Evolutionary conservation across 768 basidiomycete species (phyloP).

Genomic region (Suillus cothurnatus): DNA sequence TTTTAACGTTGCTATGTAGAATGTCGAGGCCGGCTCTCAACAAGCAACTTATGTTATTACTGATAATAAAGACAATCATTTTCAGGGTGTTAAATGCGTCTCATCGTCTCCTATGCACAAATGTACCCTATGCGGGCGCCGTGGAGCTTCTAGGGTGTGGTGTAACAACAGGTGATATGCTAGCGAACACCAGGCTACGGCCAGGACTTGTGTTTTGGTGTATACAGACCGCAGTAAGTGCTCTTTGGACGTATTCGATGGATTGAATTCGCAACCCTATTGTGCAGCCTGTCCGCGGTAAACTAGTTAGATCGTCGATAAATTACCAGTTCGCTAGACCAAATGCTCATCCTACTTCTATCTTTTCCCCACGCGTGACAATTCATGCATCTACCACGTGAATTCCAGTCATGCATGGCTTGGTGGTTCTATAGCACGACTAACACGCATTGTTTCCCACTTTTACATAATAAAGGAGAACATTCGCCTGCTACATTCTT

Average conservation of each 20-base stretch:
- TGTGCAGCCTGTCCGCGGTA: constrained; percentile 24
- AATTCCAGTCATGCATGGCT: constrained; percentile 29
- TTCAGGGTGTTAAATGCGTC: constrained; percentile 8
- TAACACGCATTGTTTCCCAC: background rate
- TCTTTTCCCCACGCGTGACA: background rate
- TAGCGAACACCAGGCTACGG: constrained; percentile 33
- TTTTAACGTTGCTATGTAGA: background rate
- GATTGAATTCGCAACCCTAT: constrained; percentile 42
- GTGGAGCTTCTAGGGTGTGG: constrained; percentile 56
- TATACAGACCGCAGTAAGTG: constrained; percentile 30
- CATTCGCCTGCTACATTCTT: background rate
- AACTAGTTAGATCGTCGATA: constrained; percentile 61
- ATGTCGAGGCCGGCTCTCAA: constrained; percentile 3
- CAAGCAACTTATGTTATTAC: constrained; percentile 1
- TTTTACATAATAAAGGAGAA: background rate
- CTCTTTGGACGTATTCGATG: constrained; percentile 31
- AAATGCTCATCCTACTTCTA: constrained; percentile 48
- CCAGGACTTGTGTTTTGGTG: constrained; percentile 25
- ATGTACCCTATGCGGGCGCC: constrained; percentile 53
- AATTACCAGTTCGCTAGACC: constrained; percentile 85
- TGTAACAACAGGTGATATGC: constrained; percentile 16
- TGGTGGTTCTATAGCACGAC: constrained; percentile 24
- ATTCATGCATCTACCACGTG: constrained; percentile 11
- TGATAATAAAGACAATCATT: constrained; percentile 4
- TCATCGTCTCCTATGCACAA: constrained; percentile 19